phyloP scores from a whole-genome alignment of 2,329 filamentous ascomycete species.

The Zymoseptoria pseudotritici region DNA sequence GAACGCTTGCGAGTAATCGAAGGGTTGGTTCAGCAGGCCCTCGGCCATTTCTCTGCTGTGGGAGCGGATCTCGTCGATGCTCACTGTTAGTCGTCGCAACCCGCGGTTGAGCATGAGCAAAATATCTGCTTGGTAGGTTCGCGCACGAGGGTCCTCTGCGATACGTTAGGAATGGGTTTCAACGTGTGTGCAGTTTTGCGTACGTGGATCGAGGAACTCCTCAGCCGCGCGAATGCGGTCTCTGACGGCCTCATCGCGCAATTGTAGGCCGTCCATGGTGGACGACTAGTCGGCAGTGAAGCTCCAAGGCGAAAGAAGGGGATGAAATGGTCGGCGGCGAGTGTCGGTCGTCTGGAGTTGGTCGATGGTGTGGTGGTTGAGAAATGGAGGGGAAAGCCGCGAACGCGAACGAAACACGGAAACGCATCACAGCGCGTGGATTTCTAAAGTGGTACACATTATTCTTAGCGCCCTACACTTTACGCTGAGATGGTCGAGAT shows the following conservation, averaged over 20 bases:
- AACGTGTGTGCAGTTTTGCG: constrained; percentile 27
- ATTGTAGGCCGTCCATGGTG: constrained; percentile 63
- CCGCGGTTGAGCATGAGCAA: constrained; percentile 63
- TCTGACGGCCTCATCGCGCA: constrained; percentile 75
- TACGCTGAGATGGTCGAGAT: background rate
- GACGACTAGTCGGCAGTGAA: background rate
- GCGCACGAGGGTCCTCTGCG: constrained; percentile 49
- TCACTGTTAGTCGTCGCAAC: constrained; percentile 50
- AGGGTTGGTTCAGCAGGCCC: constrained; percentile 72
- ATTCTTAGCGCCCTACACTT: background rate
- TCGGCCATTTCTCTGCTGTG: constrained; percentile 78
- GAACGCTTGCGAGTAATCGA: constrained; percentile 83
- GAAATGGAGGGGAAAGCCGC: background rate
- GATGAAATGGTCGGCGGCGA: background rate
- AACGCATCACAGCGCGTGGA: background rate
- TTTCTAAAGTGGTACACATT: background rate
- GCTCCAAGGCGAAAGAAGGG: background rate
- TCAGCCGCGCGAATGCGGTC: constrained; percentile 80
- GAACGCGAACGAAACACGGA: background rate
- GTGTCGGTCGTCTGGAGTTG: background rate
- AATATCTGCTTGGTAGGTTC: constrained; percentile 85
- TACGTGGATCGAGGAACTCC: constrained; percentile 92
- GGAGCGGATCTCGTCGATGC: constrained; percentile 80
- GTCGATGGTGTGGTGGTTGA: background rate
- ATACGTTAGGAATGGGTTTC: constrained; percentile 5